Evolutionary conservation across 2,329 filamentous ascomycete genomes (phyloP).

Genomic region (Pestalotiopsis sp.): DNA sequence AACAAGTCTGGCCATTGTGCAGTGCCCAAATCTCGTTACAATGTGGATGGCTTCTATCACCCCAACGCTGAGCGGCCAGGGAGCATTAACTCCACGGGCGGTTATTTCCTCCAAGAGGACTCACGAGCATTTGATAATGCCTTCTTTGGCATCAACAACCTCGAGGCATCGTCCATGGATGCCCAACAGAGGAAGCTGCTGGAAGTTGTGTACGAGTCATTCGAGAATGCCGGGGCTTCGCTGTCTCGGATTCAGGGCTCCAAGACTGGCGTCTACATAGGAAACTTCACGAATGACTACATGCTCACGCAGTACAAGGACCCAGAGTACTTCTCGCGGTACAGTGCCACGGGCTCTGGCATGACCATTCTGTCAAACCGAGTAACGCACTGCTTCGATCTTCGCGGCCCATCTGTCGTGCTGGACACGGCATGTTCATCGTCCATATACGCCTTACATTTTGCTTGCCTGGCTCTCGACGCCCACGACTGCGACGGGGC

Average conservation of each 20-base stretch:
- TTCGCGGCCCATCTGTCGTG: neutral
- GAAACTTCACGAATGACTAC: neutral
- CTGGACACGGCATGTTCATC: conserved; percentile 35
- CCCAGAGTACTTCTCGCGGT: neutral
- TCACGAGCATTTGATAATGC: neutral
- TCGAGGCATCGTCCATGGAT: neutral
- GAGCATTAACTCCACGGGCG: neutral
- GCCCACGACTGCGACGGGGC: conserved; percentile 23
- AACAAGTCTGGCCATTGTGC: neutral
- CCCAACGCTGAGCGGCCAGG: neutral
- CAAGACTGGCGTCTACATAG: neutral
- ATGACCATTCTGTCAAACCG: neutral
- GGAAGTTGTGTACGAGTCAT: neutral
- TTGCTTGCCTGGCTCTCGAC: conserved; percentile 19
- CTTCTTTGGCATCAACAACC: neutral
- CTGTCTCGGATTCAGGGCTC: neutral
- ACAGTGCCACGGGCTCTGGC: neutral
- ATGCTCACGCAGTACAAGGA: neutral
- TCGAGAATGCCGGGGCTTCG: neutral
- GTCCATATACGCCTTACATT: conserved; percentile 24
- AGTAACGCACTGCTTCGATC: neutral
- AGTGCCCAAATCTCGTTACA: neutral
- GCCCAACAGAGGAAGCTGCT: neutral
- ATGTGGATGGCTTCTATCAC: neutral
- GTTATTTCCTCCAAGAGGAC: neutral